phyloP scores from a whole-genome alignment of 345 rosid species.

The Hibiscus tridactylites region DNA sequence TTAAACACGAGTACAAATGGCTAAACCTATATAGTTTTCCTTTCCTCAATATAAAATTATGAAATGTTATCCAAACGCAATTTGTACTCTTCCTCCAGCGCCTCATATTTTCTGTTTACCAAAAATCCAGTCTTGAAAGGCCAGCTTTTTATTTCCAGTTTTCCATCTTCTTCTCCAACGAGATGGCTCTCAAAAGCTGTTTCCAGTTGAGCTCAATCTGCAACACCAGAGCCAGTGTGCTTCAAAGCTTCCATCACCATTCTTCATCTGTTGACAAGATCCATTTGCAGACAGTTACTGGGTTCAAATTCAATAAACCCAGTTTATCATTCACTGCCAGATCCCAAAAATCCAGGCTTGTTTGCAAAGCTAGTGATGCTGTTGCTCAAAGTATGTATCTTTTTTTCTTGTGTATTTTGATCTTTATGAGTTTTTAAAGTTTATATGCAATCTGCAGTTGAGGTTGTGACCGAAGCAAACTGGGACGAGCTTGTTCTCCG shows the following conservation, averaged over 20 bases:
- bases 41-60: no score
- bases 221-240: neutral
- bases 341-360: neutral
- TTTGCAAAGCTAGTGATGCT: neutral
- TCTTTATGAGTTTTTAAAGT: neutral
- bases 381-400: neutral
- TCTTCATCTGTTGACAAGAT: neutral
- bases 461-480: conserved; percentile 40
- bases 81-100: neutral
- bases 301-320: neutral
- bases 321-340: neutral
- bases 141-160: no score
- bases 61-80: neutral
- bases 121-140: no score
- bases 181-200: neutral
- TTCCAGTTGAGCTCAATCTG: neutral
- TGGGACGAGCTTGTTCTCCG: conserved; percentile 39
- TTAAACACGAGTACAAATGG: no score
- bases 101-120: neutral
- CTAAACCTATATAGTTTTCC: no score
- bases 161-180: no score
- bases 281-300: neutral
- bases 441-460: conserved; percentile 28
- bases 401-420: neutral
- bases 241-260: neutral